Evolutionary conservation across 257 asterid genomes (phyloP).

Genomic region (Rhazya stricta): DNA sequence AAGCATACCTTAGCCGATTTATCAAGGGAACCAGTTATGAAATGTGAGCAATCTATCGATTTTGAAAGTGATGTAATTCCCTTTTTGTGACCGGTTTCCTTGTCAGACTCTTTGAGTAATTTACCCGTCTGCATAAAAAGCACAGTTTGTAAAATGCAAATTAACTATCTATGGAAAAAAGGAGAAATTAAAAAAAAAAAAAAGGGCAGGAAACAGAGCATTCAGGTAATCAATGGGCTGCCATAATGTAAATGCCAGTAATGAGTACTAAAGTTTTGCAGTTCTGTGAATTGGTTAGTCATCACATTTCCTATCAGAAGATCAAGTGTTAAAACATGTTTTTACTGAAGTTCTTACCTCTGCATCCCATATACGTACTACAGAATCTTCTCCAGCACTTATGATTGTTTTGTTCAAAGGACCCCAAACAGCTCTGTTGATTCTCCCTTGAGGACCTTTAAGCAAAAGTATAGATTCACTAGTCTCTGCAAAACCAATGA

Average conservation of each 20-base stretch:
- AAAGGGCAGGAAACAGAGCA: not conserved
- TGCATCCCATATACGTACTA: conserved; percentile 83
- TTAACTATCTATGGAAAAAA: no score
- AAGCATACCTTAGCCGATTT: conserved; percentile 79
- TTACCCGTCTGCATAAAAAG: conserved; percentile 55
- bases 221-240: not conserved
- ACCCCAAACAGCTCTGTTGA: conserved; percentile 97
- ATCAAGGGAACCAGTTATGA: conserved; percentile 80
- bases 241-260: not conserved
- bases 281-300: not conserved
- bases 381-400: conserved; percentile 84
- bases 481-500: conserved; percentile 41
- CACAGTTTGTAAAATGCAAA: not conserved
- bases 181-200: not conserved
- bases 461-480: conserved; percentile 58
- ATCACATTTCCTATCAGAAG: not conserved
- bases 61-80: conserved; percentile 75
- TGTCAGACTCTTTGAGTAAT: conserved; percentile 59
- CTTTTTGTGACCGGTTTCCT: conserved; percentile 75
- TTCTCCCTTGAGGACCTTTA: conserved; percentile 84
- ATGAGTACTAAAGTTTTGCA: not conserved
- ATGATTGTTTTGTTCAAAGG: conserved; percentile 78
- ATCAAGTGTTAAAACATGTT: not conserved
- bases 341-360: conserved; percentile 44
- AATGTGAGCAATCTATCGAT: conserved; percentile 71